These are phyloP conservation scores for Gentiana straminea DNA, from an alignment of 257 asterid species.

Conservation along the genomic window DNA sequence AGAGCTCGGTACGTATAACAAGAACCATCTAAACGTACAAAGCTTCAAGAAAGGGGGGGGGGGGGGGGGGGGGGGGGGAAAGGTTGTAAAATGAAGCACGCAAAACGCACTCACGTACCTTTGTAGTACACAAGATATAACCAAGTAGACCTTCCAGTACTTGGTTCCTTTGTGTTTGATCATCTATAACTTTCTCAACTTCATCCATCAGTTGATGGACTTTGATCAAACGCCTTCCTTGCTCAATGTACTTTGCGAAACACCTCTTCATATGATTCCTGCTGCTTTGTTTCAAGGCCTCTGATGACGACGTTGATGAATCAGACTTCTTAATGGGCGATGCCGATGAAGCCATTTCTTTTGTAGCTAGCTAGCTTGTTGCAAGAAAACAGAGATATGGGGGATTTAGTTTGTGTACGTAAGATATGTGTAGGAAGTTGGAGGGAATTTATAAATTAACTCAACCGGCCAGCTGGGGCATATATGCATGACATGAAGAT, in stretches of 20 bases:
- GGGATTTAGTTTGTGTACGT: neutral
- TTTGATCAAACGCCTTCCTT: constrained; percentile 69
- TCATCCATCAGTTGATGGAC: constrained; percentile 59
- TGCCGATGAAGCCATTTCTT: constrained; percentile 28
- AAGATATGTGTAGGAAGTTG: constrained; percentile 7
- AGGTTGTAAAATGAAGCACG: neutral
- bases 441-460: constrained; percentile 31
- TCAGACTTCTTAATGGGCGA: constrained; percentile 59
- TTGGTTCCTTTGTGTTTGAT: constrained; percentile 48
- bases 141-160: constrained; percentile 73
- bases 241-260: constrained; percentile 58
- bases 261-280: constrained; percentile 86
- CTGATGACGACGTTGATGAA: constrained; percentile 64
- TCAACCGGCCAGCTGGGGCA: neutral
- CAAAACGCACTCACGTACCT: constrained; percentile 21
- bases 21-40: no score
- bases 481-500: neutral
- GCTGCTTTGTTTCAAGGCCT: constrained; percentile 87
- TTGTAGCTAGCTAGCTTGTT: no score
- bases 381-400: neutral
- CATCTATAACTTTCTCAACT: constrained; percentile 72
- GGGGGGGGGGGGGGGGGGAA: no score
- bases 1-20: no score
- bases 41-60: no score
- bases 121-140: constrained; percentile 84